Conservation (phyloP, 2,329 filamentous ascomycete genomes). For the Microdochium trichocladiopsis region DNA sequence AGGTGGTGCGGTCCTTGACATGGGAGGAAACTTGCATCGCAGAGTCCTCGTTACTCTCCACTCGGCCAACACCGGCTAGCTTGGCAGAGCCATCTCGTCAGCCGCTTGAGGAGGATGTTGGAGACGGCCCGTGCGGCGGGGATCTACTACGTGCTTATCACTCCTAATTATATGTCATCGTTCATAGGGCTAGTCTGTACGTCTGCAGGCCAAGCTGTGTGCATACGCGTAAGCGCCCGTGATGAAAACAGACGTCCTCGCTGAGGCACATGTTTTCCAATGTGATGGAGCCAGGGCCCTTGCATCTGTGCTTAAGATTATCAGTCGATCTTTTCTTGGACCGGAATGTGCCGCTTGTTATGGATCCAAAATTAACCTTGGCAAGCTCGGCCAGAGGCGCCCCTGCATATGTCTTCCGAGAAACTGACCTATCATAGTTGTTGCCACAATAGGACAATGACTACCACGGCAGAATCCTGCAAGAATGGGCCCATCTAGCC, state of each 20-base stretch:
- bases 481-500: neutral
- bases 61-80: neutral
- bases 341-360: neutral
- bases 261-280: neutral
- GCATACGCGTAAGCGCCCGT: neutral
- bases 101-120: neutral
- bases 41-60: neutral
- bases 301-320: neutral
- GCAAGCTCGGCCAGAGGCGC: no score
- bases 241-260: neutral
- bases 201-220: no score
- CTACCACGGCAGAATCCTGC: neutral
- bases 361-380: neutral
- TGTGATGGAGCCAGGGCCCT: neutral
- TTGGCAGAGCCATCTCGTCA: neutral
- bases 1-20: neutral
- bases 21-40: neutral
- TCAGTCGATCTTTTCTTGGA: neutral
- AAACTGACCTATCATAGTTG: neutral
- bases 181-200: no score
- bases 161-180: neutral
- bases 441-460: constrained; percentile 1
- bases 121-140: neutral
- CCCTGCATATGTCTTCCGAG: neutral
- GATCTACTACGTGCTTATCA: neutral